Conservation (phyloP, 805 yeast genomes). For the Wickerhamiella azymoides region DNA sequence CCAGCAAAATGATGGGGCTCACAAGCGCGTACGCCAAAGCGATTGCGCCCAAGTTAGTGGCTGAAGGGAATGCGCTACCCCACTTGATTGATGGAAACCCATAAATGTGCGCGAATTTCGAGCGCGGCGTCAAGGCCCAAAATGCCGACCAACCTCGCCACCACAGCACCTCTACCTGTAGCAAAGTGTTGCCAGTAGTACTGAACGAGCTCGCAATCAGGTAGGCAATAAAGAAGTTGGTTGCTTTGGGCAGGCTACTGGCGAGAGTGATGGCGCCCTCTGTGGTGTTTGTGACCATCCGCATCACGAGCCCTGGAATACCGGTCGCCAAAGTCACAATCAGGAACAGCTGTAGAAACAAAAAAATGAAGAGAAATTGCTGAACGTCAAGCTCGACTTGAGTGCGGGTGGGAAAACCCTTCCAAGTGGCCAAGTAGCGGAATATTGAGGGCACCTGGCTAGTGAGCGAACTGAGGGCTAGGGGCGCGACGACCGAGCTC, state of each 20-base stretch:
- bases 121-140: constrained; percentile 49
- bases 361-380: constrained; percentile 60
- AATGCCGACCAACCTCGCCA: constrained; percentile 27
- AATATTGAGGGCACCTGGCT: constrained; percentile 48
- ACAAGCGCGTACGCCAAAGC: constrained; percentile 67
- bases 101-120: constrained; percentile 33
- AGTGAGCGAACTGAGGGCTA: constrained; percentile 48
- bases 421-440: constrained; percentile 37
- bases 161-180: constrained; percentile 44
- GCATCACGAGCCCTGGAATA: constrained; percentile 34
- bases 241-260: constrained; percentile 67
- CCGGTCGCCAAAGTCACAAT: constrained; percentile 81
- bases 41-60: constrained; percentile 64
- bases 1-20: constrained; percentile 61
- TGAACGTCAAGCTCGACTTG: constrained; percentile 60
- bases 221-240: constrained; percentile 74
- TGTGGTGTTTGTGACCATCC: constrained; percentile 17
- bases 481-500: constrained; percentile 53
- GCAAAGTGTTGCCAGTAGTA: constrained; percentile 55
- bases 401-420: constrained; percentile 48
- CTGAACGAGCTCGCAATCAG: constrained; percentile 62
- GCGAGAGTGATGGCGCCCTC: constrained; percentile 45
- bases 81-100: constrained; percentile 40
- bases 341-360: constrained; percentile 69
- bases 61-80: constrained; percentile 70